phyloP scores from a whole-genome alignment of 2,329 filamentous ascomycete genomes.

The Sphaerulina populicola region DNA sequence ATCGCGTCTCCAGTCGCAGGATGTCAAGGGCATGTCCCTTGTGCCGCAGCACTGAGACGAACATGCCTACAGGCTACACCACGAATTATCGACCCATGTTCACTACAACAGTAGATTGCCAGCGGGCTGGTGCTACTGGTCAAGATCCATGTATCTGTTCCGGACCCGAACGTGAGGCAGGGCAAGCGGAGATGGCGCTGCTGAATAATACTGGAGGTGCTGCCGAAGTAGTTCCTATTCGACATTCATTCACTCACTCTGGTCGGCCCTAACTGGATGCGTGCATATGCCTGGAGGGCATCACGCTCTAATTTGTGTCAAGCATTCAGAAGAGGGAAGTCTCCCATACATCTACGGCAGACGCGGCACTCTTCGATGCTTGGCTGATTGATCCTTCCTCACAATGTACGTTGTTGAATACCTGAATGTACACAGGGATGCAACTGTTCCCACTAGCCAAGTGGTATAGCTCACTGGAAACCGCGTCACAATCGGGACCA shows the following conservation, averaged over 20 bases:
- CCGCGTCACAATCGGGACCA: not conserved
- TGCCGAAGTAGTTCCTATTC: not conserved
- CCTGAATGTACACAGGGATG: not conserved
- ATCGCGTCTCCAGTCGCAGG: not conserved
- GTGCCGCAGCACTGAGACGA: not conserved
- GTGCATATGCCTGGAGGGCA: not conserved
- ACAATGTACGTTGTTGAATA: not conserved
- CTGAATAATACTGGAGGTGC: not conserved
- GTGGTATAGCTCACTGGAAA: not conserved
- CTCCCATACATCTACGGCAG: constrained; percentile 9
- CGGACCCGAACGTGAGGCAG: constrained; percentile 7
- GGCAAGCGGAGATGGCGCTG: not conserved
- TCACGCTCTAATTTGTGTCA: not conserved
- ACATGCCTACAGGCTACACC: not conserved
- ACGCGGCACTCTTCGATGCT: constrained; percentile 9
- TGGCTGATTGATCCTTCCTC: constrained; percentile 3
- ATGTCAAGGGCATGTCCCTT: not conserved
- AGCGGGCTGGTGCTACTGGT: not conserved
- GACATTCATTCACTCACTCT: not conserved
- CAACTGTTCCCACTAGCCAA: not conserved
- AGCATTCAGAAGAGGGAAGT: constrained; percentile 3
- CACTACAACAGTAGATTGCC: not conserved
- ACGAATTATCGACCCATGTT: not conserved
- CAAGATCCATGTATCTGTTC: not conserved
- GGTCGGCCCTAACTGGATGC: not conserved